Conservation (phyloP, 345 rosid species). For the Noccaea bulbosa region DNA sequence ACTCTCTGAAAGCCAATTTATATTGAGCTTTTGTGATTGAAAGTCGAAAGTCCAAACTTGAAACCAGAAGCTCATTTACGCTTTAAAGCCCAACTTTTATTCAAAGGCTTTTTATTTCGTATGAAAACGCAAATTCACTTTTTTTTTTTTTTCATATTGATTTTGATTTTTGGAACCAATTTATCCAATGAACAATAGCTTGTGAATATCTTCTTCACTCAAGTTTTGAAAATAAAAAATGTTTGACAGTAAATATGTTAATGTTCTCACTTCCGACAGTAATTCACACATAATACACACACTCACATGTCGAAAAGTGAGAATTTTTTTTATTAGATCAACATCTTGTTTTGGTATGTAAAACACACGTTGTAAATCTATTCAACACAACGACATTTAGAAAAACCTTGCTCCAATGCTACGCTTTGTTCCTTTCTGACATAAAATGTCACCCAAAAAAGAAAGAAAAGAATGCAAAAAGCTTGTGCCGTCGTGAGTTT, state of each 20-base stretch:
- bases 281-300: no score
- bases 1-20: no score
- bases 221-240: conserved; percentile 1
- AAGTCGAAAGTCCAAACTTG: no score
- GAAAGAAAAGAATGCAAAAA: not conserved
- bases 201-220: conserved; percentile 10
- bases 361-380: conserved; percentile 4
- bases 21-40: no score
- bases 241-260: not conserved
- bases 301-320: not conserved
- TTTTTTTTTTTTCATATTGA: not conserved
- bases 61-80: no score
- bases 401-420: conserved; percentile 14
- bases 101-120: not conserved
- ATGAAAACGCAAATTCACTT: not conserved
- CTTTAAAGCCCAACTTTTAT: not conserved
- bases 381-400: not conserved
- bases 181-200: not conserved
- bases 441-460: not conserved
- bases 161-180: not conserved
- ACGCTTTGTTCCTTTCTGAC: conserved; percentile 26
- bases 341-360: not conserved
- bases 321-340: not conserved
- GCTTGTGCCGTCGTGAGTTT: conserved; percentile 19
- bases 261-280: not conserved